Evolutionary conservation across 2,329 filamentous ascomycete species (phyloP).

Genomic region (Fusarium nelsonii): DNA sequence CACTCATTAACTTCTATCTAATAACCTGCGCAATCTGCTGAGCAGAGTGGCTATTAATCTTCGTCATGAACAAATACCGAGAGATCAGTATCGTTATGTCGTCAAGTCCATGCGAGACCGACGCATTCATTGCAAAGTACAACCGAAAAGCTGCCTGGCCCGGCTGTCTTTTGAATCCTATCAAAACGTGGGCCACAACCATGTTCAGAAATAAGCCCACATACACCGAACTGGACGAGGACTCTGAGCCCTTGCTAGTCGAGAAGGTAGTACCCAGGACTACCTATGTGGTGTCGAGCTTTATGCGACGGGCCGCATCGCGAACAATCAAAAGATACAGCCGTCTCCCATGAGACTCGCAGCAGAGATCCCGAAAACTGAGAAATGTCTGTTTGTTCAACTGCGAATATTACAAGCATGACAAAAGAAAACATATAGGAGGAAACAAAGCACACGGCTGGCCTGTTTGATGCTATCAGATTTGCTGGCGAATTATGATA

Average conservation of each 20-base stretch:
- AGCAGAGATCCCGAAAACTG: too few species aligned
- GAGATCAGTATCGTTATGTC: conserved; percentile 40
- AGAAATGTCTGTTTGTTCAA: not conserved
- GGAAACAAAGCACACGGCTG: not conserved
- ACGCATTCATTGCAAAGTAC: not conserved
- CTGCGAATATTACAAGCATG: too few species aligned
- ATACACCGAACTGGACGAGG: conserved; percentile 25
- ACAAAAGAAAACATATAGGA: not conserved
- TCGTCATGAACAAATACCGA: conserved; percentile 26
- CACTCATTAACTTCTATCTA: not conserved
- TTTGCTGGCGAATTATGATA: not conserved
- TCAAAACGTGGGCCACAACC: conserved; percentile 24
- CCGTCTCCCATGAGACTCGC: conserved; percentile 27
- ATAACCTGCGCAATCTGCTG: conserved; percentile 9
- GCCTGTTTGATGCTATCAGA: not conserved
- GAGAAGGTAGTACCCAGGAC: conserved; percentile 47
- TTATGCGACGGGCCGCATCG: conserved; percentile 58
- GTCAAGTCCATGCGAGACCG: not conserved
- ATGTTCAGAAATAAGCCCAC: conserved; percentile 16
- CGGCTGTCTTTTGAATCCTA: conserved; percentile 25
- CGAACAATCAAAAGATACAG: conserved; percentile 55
- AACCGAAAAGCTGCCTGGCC: conserved; percentile 20
- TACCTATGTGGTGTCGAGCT: conserved; percentile 57
- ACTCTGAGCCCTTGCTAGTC: conserved; percentile 43
- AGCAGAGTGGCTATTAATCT: conserved; percentile 7